phyloP scores from a whole-genome alignment of 1,284 basidiomycete genomes.

The Papiliotrema laurentii region DNA sequence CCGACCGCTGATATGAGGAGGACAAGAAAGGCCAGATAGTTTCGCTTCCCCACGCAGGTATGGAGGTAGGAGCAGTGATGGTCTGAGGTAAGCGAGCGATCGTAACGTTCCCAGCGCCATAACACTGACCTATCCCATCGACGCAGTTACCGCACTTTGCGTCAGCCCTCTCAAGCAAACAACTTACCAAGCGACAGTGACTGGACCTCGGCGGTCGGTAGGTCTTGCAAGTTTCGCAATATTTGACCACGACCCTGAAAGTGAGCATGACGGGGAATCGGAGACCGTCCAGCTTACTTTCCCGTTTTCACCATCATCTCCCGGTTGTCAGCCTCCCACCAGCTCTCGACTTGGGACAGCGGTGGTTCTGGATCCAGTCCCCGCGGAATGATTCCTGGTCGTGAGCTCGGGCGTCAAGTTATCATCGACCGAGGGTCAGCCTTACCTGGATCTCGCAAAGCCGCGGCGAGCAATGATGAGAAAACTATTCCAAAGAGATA shows the following conservation, averaged over 20 bases:
- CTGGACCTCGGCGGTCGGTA: slow-evolving; percentile 87
- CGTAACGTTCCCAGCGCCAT: background rate
- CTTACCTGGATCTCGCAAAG: slow-evolving; percentile 71
- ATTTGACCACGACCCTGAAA: slow-evolving; percentile 77
- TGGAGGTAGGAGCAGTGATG: slow-evolving; percentile 95
- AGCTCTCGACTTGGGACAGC: slow-evolving; percentile 56
- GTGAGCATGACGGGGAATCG: slow-evolving; percentile 7
- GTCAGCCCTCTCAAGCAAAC: background rate
- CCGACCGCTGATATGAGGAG: slow-evolving; percentile 68
- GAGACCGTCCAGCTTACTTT: slow-evolving; percentile 56
- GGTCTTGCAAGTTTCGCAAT: slow-evolving; percentile 81
- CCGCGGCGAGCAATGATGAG: slow-evolving; percentile 51
- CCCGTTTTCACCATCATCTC: slow-evolving; percentile 73
- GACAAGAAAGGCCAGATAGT: slow-evolving; percentile 83
- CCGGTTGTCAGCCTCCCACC: slow-evolving; percentile 65
- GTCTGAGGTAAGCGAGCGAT: slow-evolving; percentile 50
- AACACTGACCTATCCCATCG: slow-evolving; percentile 55
- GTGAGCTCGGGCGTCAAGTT: background rate
- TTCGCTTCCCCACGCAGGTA: slow-evolving; percentile 85
- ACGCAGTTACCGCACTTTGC: slow-evolving; percentile 87
- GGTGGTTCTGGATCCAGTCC: slow-evolving; percentile 79
- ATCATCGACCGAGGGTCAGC: background rate
- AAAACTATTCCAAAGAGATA: slow-evolving; percentile 36
- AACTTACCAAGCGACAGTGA: slow-evolving; percentile 79
- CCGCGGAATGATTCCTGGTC: slow-evolving; percentile 69